Conservation (phyloP, 2,329 filamentous ascomycete genomes). For the Mycocentrospora acerina region DNA sequence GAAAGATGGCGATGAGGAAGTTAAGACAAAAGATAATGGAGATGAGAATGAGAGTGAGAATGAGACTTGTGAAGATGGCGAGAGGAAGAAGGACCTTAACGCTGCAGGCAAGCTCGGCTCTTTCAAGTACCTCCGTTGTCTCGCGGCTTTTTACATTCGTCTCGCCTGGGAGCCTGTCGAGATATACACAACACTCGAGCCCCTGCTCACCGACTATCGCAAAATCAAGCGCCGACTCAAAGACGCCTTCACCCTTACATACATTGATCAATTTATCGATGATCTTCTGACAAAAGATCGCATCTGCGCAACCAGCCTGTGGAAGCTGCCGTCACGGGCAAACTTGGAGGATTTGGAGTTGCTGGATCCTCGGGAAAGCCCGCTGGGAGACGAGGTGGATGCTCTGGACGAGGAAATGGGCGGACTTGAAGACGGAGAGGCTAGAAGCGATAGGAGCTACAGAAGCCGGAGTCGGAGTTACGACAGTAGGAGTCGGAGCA, state of each 20-base stretch:
- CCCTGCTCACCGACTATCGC: slow-evolving; percentile 75
- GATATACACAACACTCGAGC: slow-evolving; percentile 79
- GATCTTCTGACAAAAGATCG: slow-evolving; percentile 85
- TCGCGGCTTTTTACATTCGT: slow-evolving; percentile 92
- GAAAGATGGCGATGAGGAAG: slow-evolving; percentile 35
- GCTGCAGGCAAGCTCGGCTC: slow-evolving; percentile 39
- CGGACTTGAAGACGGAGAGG: slow-evolving; percentile 12
- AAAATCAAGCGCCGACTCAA: slow-evolving; percentile 80
- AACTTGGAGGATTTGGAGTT: slow-evolving; percentile 86
- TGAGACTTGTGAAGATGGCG: slow-evolving; percentile 10
- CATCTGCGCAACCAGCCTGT: slow-evolving; percentile 86
- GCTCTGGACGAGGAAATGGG: slow-evolving; percentile 44
- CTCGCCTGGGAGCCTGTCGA: slow-evolving; percentile 81
- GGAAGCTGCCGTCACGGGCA: slow-evolving; percentile 83
- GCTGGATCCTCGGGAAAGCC: slow-evolving; percentile 81
- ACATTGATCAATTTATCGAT: slow-evolving; percentile 90
- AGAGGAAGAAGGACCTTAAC: slow-evolving; percentile 26
- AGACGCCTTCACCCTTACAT: slow-evolving; percentile 73
- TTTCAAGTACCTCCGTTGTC: slow-evolving; percentile 78
- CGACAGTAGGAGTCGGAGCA: slow-evolving; percentile 10
- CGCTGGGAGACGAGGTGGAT: slow-evolving; percentile 74
- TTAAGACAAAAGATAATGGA: slow-evolving; percentile 23
- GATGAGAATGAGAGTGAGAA: slow-evolving; percentile 38
- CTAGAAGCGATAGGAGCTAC: slow-evolving; percentile 14
- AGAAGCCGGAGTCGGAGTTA: slow-evolving; percentile 13